These are phyloP conservation scores for Plantago coronopus DNA, from an alignment of 305 asterid species.

Conservation along the genomic window DNA sequence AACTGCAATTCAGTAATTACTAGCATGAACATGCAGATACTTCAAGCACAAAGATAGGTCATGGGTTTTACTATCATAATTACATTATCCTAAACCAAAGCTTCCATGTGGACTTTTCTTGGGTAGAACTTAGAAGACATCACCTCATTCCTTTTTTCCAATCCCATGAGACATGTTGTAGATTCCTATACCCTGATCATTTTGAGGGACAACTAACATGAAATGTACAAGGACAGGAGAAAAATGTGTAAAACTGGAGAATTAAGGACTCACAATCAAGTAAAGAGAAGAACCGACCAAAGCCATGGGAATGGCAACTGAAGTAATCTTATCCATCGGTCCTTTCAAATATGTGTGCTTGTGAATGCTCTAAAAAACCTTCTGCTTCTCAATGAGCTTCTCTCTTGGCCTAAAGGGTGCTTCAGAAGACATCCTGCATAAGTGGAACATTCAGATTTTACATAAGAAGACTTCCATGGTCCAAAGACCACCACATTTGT, in stretches of 20 bases:
- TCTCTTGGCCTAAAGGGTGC: conserved; percentile 74
- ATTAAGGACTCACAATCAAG: conserved; percentile 53
- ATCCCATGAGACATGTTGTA: conserved; percentile 72
- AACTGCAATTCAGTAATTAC: conserved; percentile 23
- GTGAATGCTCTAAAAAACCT: conserved; percentile 49
- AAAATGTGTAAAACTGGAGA: too few species aligned
- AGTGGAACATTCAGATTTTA: too few species aligned
- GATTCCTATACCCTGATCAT: conserved; percentile 62
- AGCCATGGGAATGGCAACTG: conserved; percentile 74
- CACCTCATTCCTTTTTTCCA: conserved; percentile 65
- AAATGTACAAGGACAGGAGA: conserved; percentile 5
- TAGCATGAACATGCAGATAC: conserved; percentile 20
- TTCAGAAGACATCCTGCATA: conserved; percentile 64
- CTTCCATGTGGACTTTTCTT: conserved; percentile 1
- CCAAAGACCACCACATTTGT: too few species aligned
- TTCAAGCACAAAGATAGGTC: conserved; percentile 10
- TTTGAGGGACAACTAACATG: conserved; percentile 8
- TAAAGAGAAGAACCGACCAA: conserved; percentile 48
- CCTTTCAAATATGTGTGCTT: conserved; percentile 74
- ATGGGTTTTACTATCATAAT: too few species aligned
- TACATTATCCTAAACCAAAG: neutral
- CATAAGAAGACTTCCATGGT: too few species aligned
- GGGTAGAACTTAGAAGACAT: conserved; percentile 1
- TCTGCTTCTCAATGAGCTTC: conserved; percentile 62
- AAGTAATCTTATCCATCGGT: conserved; percentile 62